Evolutionary conservation across 805 yeast species (phyloP).

Genomic region (Maudiozyma serrabonitensis): DNA sequence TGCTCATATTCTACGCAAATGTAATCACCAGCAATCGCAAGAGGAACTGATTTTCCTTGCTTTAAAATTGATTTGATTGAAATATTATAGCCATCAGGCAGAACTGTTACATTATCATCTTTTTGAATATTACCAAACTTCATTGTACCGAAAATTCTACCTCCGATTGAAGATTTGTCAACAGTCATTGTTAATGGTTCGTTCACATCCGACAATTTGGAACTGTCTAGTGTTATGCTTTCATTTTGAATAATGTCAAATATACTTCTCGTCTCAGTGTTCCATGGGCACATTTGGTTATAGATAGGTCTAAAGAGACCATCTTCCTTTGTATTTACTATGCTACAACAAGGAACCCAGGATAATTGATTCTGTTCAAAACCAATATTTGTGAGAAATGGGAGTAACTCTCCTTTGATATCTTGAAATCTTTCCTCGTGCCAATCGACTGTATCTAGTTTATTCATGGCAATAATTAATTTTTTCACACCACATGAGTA

Average conservation of each 20-base stretch:
- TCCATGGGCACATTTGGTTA: constrained; percentile 12
- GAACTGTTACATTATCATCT: neutral
- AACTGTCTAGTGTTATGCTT: neutral
- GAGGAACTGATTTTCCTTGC: neutral
- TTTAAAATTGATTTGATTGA: neutral
- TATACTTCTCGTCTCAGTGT: neutral
- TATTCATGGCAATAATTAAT: constrained; percentile 24
- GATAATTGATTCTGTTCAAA: constrained; percentile 67
- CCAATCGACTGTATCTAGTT: constrained; percentile 96
- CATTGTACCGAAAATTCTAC: neutral
- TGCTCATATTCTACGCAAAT: constrained; percentile 31
- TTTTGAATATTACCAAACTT: neutral
- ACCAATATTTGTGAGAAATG: constrained; percentile 73
- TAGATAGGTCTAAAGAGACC: constrained; percentile 75
- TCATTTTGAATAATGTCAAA: neutral
- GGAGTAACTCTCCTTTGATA: constrained; percentile 72
- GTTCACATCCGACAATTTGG: neutral
- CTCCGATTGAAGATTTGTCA: neutral
- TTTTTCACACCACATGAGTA: neutral
- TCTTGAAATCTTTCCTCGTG: constrained; percentile 84
- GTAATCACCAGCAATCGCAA: constrained; percentile 44
- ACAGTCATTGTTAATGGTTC: neutral
- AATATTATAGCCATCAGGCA: neutral
- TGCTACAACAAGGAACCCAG: constrained; percentile 93
- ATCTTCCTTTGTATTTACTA: constrained; percentile 57